These are phyloP conservation scores for Coccomyxa sp. DNA, from an alignment of 139 green algal species.

Conservation along the genomic window DNA sequence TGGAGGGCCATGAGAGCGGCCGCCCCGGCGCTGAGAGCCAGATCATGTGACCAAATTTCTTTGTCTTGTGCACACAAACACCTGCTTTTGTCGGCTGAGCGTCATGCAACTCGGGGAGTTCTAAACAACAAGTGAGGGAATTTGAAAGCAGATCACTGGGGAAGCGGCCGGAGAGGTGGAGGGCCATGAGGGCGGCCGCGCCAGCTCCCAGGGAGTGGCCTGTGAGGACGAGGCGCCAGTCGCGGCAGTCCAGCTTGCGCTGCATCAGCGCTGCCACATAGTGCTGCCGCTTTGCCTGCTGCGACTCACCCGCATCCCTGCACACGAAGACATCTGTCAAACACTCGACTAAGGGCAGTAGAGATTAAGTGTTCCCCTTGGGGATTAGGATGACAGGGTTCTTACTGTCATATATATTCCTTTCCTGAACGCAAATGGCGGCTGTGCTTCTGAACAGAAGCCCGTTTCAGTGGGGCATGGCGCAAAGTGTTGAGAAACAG, in stretches of 20 bases:
- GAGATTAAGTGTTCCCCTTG: too few species aligned
- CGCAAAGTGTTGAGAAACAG: too few species aligned
- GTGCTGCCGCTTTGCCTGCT: not conserved
- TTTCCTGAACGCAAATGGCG: too few species aligned
- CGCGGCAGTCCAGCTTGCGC: constrained; percentile 20
- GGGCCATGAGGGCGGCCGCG: constrained; percentile 54
- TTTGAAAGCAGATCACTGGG: constrained; percentile 3
- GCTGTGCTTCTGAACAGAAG: too few species aligned
- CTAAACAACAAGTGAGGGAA: too few species aligned
- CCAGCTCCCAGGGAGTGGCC: constrained; percentile 65
- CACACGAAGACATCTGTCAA: too few species aligned
- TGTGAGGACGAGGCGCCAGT: constrained; percentile 62
- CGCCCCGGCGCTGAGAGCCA: constrained; percentile 59
- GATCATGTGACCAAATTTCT: too few species aligned
- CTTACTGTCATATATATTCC: too few species aligned
- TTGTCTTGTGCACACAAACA: too few species aligned
- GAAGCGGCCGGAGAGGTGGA: constrained; percentile 49
- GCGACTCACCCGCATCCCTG: not conserved
- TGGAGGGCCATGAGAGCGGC: constrained; percentile 57
- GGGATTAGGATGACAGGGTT: too few species aligned
- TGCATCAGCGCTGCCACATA: constrained; percentile 13
- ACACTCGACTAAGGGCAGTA: too few species aligned
- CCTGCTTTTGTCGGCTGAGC: not conserved
- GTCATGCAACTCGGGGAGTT: not conserved
- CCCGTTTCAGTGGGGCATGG: too few species aligned